Conservation (phyloP, 805 yeast genomes). For the Cyberlindnera petersonii region DNA sequence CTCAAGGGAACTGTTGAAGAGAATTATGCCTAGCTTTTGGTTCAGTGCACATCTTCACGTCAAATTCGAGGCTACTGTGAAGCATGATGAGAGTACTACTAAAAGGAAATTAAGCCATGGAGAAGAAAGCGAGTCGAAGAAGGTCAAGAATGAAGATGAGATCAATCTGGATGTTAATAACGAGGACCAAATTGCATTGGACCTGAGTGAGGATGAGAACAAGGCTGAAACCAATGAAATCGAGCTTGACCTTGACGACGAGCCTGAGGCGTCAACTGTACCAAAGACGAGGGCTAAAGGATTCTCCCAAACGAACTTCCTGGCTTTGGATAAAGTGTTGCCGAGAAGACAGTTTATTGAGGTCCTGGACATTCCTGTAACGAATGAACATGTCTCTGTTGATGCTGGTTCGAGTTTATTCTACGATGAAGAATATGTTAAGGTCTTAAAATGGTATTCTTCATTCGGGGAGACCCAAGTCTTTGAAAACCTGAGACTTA, state of each 20-base stretch:
- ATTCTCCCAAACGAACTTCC: constrained; percentile 43
- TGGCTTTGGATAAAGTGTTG: constrained; percentile 83
- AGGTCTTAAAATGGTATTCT: constrained; percentile 21
- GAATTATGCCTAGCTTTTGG: constrained; percentile 70
- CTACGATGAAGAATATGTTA: constrained; percentile 22
- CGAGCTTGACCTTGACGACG: constrained; percentile 28
- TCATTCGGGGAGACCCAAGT: constrained; percentile 12
- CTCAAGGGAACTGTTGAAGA: constrained; percentile 48
- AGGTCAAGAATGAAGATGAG: constrained; percentile 22
- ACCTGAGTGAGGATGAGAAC: constrained; percentile 20
- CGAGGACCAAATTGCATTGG: constrained; percentile 29
- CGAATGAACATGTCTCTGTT: constrained; percentile 20
- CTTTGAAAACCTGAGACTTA: constrained; percentile 13
- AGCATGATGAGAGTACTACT: constrained; percentile 28
- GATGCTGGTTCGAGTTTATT: constrained; percentile 4
- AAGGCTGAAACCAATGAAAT: constrained; percentile 28
- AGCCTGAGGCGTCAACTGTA: not conserved
- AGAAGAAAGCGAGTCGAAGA: constrained; percentile 9
- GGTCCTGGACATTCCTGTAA: constrained; percentile 40
- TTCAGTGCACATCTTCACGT: constrained; percentile 88
- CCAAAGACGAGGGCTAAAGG: constrained; percentile 11
- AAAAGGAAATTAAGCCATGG: constrained; percentile 14
- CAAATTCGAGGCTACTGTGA: constrained; percentile 53
- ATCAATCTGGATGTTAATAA: constrained; percentile 24
- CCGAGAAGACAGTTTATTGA: constrained; percentile 61